These are phyloP conservation scores for Mycena galericulata DNA, from an alignment of 768 basidiomycete genomes.

Conservation along the genomic window DNA sequence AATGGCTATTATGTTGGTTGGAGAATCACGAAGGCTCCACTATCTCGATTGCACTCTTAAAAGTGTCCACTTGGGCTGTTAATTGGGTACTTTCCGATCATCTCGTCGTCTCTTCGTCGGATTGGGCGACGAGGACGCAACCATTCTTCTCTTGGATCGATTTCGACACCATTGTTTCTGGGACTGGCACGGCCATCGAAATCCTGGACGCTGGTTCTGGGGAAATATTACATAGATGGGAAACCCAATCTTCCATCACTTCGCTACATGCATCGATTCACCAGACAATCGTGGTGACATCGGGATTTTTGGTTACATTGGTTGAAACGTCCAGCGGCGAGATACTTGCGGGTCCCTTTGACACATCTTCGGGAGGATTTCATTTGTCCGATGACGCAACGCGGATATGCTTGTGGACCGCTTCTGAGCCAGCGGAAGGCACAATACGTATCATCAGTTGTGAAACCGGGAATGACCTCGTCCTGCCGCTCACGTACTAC, in stretches of 20 bases:
- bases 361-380: not conserved
- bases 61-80: not conserved
- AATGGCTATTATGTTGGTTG: not conserved
- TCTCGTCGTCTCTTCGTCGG: not conserved
- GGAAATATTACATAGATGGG: not conserved
- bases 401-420: not conserved
- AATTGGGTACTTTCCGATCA: no score
- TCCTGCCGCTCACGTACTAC: not conserved
- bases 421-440: not conserved
- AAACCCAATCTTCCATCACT: not conserved
- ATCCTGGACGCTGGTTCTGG: not conserved
- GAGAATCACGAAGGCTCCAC: not conserved
- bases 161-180: not conserved
- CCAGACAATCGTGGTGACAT: not conserved
- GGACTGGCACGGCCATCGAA: not conserved
- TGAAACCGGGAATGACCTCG: not conserved
- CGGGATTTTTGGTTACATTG: not conserved
- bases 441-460: not conserved
- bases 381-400: not conserved
- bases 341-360: not conserved
- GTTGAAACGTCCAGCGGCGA: not conserved
- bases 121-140: not conserved
- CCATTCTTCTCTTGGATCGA: not conserved
- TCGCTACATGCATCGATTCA: not conserved
- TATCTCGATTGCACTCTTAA: not conserved